phyloP scores from a whole-genome alignment of 768 basidiomycete species.

The Suillus hirtellus region DNA sequence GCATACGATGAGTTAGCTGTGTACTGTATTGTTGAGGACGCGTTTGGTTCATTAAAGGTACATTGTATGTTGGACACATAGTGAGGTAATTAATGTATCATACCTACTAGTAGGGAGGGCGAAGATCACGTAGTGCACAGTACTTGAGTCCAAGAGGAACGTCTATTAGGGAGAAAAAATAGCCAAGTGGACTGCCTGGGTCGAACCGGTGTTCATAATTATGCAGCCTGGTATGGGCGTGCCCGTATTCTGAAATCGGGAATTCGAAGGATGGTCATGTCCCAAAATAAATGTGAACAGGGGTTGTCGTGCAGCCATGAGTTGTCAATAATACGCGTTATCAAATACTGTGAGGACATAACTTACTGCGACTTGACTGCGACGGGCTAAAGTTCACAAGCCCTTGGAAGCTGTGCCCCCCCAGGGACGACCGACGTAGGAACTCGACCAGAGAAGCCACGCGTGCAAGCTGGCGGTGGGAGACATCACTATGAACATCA shows the following conservation, averaged over 20 bases:
- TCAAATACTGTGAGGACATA: neutral
- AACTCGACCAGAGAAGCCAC: neutral
- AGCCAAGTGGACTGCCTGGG: neutral
- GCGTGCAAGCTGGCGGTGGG: neutral
- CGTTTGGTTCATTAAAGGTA: too few species aligned
- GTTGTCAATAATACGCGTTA: neutral
- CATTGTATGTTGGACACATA: too few species aligned
- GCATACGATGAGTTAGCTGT: too few species aligned
- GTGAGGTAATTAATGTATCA: too few species aligned
- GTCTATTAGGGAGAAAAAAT: neutral
- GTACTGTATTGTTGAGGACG: too few species aligned
- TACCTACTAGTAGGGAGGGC: neutral
- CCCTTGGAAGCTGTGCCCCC: neutral
- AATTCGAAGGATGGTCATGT: neutral
- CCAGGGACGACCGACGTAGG: neutral
- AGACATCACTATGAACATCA: neutral
- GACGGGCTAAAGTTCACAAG: neutral
- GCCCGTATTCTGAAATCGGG: neutral
- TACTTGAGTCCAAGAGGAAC: neutral
- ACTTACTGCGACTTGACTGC: neutral
- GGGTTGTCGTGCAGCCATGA: neutral
- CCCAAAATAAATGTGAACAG: neutral
- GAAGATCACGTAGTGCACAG: neutral
- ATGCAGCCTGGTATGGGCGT: neutral
- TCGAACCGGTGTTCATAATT: neutral